phyloP scores from a whole-genome alignment of 2,329 filamentous ascomycete species.

The Akanthomyces dipterigenus region DNA sequence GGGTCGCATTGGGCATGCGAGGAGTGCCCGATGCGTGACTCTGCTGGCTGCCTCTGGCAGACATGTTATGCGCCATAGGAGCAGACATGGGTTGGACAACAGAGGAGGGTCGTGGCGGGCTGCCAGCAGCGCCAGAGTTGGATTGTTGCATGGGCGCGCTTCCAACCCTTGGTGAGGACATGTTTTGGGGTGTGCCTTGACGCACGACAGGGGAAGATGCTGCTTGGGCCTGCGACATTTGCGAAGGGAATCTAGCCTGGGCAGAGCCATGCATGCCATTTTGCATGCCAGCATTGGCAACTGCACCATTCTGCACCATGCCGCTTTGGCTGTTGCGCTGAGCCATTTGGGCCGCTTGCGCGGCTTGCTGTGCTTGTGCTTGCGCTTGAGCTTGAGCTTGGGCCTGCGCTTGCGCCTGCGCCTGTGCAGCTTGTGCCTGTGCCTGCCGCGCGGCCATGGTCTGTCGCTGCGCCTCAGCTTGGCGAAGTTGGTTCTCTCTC shows the following conservation, averaged over 20 bases:
- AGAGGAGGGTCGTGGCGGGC: slow-evolving; percentile 60
- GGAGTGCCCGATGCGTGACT: slow-evolving; percentile 59
- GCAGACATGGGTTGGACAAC: slow-evolving; percentile 57
- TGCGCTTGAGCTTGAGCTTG: slow-evolving; percentile 20
- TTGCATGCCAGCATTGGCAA: slow-evolving; percentile 27
- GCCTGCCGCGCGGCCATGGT: slow-evolving; percentile 26
- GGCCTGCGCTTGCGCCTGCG: slow-evolving; percentile 24
- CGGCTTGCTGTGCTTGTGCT: slow-evolving; percentile 16
- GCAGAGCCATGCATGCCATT: slow-evolving; percentile 32
- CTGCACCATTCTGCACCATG: slow-evolving; percentile 29
- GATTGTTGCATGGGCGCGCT: slow-evolving; percentile 58
- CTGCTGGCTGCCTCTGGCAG: slow-evolving; percentile 57
- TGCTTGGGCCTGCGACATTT: slow-evolving; percentile 51
- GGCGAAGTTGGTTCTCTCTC: slow-evolving; percentile 30
- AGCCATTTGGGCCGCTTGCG: slow-evolving; percentile 21
- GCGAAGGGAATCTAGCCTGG: slow-evolving; percentile 42
- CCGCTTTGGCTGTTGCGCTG: slow-evolving; percentile 33
- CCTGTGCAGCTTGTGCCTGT: slow-evolving; percentile 15
- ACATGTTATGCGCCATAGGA: slow-evolving; percentile 57
- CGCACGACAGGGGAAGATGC: slow-evolving; percentile 62
- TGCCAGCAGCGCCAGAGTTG: slow-evolving; percentile 61
- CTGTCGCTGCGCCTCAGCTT: slow-evolving; percentile 30
- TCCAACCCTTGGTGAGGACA: slow-evolving; percentile 59
- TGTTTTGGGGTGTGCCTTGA: slow-evolving; percentile 57
- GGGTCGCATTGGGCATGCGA: slow-evolving; percentile 54